Conservation (phyloP, 257 asterid species). For the Catharanthus roseus region DNA sequence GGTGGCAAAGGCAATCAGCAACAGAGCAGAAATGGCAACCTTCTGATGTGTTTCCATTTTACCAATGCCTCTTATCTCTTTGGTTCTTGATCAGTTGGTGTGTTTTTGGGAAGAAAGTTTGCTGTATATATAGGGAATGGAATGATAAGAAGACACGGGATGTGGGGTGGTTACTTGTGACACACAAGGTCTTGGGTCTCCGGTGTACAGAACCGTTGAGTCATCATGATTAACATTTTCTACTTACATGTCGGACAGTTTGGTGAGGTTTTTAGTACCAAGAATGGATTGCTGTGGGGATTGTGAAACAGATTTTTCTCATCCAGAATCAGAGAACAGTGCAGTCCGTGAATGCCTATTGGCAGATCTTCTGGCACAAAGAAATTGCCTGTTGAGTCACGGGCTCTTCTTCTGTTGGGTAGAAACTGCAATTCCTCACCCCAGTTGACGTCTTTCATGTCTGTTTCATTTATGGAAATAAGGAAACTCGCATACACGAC, state of each 20-base stretch:
- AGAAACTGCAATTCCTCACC: neutral
- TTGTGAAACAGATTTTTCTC: neutral
- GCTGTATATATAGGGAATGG: neutral
- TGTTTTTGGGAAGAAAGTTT: neutral
- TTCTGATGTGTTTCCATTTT: constrained; percentile 20
- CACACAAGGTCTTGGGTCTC: too few relatives aligned
- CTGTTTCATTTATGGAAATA: too few relatives aligned
- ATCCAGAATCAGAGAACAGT: neutral
- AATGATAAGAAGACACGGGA: neutral
- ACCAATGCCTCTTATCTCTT: neutral
- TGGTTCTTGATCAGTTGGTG: neutral
- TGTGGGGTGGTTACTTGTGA: too few relatives aligned
- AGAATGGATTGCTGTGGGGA: neutral
- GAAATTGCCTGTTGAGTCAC: neutral
- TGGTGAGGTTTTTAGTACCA: too few relatives aligned
- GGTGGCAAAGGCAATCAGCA: constrained; percentile 11
- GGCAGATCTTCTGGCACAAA: neutral
- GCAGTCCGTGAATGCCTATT: neutral
- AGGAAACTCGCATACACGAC: too few relatives aligned
- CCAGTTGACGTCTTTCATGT: too few relatives aligned
- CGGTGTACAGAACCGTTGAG: too few relatives aligned
- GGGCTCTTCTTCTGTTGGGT: neutral
- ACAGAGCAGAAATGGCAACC: constrained; percentile 11
- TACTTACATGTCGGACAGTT: too few relatives aligned
- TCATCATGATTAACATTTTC: too few relatives aligned